Percentiles rank a stretch among this genome's conserved stretches.
Evolutionary conservation across 139 green algal genomes (phyloP).

Genomic region (Pycnococcus provasolii): DNA sequence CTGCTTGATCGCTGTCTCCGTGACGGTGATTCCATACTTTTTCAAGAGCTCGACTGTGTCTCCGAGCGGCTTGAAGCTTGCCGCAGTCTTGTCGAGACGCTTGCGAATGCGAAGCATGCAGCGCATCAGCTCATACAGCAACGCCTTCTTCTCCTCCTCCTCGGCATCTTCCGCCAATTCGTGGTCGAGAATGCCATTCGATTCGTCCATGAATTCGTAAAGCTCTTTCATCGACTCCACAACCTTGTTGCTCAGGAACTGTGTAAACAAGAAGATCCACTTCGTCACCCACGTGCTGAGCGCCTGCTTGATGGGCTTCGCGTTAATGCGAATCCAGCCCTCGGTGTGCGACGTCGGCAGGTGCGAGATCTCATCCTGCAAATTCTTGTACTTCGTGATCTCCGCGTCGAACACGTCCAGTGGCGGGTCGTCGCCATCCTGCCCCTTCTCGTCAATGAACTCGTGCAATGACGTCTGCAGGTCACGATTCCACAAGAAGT

Average conservation of each 20-base stretch:
- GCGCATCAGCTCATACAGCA: slow-evolving; percentile 62
- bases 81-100: slow-evolving; percentile 57
- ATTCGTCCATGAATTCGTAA: slow-evolving; percentile 62
- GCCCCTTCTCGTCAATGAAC: slow-evolving; percentile 43
- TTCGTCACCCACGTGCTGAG: slow-evolving; percentile 51
- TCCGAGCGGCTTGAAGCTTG: slow-evolving; percentile 73
- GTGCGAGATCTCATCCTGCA: slow-evolving; percentile 53
- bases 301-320: slow-evolving; percentile 62
- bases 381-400: slow-evolving; percentile 48
- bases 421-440: slow-evolving; percentile 51
- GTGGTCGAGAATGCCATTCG: slow-evolving; percentile 38
- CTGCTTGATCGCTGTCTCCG: slow-evolving; percentile 38
- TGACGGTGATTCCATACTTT: slow-evolving; percentile 51
- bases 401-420: slow-evolving; percentile 67
- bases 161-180: slow-evolving; percentile 20
- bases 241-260: slow-evolving; percentile 61
- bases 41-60: slow-evolving; percentile 58
- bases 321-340: slow-evolving; percentile 70
- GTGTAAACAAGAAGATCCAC: slow-evolving; percentile 76
- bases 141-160: slow-evolving; percentile 33
- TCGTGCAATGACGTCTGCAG: slow-evolving; percentile 41
- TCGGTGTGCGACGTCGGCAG: slow-evolving; percentile 48
- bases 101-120: slow-evolving; percentile 77
- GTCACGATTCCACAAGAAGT: slow-evolving; percentile 73
- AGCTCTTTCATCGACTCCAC: slow-evolving; percentile 52